phyloP scores from a whole-genome alignment of 257 asterid genomes.

The Solanum pinnatisectum region DNA sequence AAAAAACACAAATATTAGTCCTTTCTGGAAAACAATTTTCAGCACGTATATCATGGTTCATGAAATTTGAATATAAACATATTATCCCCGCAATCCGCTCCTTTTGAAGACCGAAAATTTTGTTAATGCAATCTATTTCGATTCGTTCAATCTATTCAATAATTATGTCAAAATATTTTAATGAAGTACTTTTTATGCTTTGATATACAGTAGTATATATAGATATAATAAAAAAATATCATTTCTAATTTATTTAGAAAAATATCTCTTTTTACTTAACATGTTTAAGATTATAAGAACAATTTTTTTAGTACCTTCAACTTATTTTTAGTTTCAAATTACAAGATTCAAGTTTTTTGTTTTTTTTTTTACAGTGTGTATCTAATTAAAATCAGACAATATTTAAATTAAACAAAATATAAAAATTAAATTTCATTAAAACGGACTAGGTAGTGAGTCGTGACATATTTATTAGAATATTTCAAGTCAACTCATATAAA shows the following conservation, averaged over 20 bases:
- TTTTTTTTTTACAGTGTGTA: too few relatives aligned
- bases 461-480: background rate
- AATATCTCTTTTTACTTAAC: too few relatives aligned
- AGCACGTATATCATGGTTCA: background rate
- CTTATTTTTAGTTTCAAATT: too few relatives aligned
- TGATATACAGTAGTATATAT: too few relatives aligned
- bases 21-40: background rate
- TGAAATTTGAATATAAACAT: background rate
- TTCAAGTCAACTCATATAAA: background rate
- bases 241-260: too few relatives aligned
- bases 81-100: background rate
- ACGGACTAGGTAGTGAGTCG: background rate
- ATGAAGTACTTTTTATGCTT: background rate
- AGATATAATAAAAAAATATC: too few relatives aligned
- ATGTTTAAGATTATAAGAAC: too few relatives aligned
- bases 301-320: too few relatives aligned
- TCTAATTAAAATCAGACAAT: too few relatives aligned
- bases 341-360: too few relatives aligned
- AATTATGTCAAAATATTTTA: background rate
- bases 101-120: fast-evolving
- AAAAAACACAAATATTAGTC: background rate
- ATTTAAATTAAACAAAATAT: too few relatives aligned
- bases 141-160: background rate
- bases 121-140: background rate
- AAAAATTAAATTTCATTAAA: background rate